Evolutionary conservation across 1,139 yeast genomes (phyloP), one percentile per base, ranked within the genome.

Genomic region (Sugiyamaella grinbergsii): DNA sequence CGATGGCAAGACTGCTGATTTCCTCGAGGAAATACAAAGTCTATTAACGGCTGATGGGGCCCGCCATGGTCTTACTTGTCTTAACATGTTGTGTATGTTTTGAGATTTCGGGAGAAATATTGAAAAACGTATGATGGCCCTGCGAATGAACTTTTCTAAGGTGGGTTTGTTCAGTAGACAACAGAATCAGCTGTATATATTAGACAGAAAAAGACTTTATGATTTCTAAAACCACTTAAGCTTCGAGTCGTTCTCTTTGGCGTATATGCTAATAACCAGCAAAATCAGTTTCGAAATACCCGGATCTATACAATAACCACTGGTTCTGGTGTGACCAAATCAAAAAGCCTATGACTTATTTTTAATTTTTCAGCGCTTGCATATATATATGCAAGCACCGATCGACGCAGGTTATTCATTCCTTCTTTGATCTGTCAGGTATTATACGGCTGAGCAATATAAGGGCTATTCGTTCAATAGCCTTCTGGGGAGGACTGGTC

Each of bases 21-120:
- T 24, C 22, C 31, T 16, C 11, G 29, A 38, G 5, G 24, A 28
- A 8, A 28, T 13, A 2, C 34, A 20, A 18, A 5, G 18, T 13
- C 24, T 40, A 5, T 7, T 5, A n/a, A 28, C 26, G 29, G 43
- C 23, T n/a, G 23, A 23, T 28, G 43, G 28, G 11, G 43, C 43
- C 34, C 43, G 43, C 43, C 43, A 40, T 40, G 43, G 43, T 18
- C 28, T 40, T 16, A 40, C 11, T 11, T 40, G 43, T 28, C 43
- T 40, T 19, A 40, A 29, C 43, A 40, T 40, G 32, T 26, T 28
- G 23, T 40, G 43, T 40, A 24, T 24, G 28, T 24, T 10, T 24
- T n/a, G n/a, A n/a, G n/a, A n/a, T n/a, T n/a, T n/a, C n/a, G n/a
- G n/a, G n/a, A n/a, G n/a, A n/a, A n/a, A n/a, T n/a, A n/a, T n/a